Evolutionary conservation across 2,329 filamentous ascomycete genomes (phyloP), one percentile per base, ranked within the genome.

Genomic region (Xylaria sp.): DNA sequence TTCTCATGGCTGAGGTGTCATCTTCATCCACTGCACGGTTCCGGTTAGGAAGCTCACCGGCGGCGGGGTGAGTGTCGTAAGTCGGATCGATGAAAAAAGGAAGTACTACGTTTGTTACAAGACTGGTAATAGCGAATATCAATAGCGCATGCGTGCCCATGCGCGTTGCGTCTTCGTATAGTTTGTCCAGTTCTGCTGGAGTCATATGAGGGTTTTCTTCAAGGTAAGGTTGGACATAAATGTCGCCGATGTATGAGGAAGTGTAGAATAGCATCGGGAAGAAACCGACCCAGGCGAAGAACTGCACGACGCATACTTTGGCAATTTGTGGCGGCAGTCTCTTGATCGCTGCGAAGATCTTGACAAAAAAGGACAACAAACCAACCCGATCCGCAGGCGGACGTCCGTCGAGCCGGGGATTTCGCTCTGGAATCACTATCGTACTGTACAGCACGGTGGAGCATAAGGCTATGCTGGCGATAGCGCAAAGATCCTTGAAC

Each of bases 241-340:
- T 92, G 78, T 97, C 94, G 70, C 93, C 94, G 74, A 98, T 92
- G 80, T 96, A 98, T 20, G 94, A 97, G 1, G 94, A 97, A 5
- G 94, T 94, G 83, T 98, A 98, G 82, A 97, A 98, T 2, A 98
- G 86, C 80, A 97, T 94, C 0, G 94, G 94, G 76, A 98, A 98
- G 89, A 95, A 98, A 62, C 94, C 95, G 66, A 98, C 90, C 94
- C 94, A 98, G 5, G 94, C 93, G 70, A 91, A 94, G 74, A 95
- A 89, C 78, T 96, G 92, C 0, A 94, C 91, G 72, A 90, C 83
- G 77, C 94, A 98, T 46, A 98, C 93, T 72, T 89, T 91, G 71
- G 87, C 87, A 72, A 96, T 94, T 80, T 97, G 94, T 0, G 91
- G 90, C 0, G 95, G 94, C 7, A 98, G 85, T 48, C 90, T 88